A percentile compares a stretch with the other conserved stretches of the same genome.
Evolutionary conservation across 116 monocot genomes (phyloP).

Genomic region (Phalaenopsis hybrid): DNA sequence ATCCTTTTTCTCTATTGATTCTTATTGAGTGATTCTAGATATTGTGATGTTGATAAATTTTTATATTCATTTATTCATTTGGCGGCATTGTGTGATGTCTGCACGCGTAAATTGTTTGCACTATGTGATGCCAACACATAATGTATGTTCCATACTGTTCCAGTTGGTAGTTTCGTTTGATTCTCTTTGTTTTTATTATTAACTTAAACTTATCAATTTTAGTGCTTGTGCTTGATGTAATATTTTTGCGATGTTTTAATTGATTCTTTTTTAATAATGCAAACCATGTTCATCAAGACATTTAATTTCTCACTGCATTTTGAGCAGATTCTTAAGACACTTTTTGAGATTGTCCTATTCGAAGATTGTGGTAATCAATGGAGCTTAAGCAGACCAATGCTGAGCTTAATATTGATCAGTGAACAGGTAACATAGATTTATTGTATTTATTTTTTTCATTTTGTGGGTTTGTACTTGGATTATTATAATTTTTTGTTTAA

Average conservation of each 20-base stretch:
- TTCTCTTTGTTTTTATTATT: background rate
- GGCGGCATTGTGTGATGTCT: no score
- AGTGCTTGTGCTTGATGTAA: background rate
- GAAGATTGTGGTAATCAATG: conserved; percentile 94
- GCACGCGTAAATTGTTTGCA: no score
- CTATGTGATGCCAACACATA: no score
- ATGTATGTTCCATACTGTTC: no score
- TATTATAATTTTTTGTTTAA: background rate
- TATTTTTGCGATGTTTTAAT: background rate
- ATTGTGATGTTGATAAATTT: no score
- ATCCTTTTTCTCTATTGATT: no score
- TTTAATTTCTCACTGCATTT: background rate
- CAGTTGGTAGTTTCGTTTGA: background rate
- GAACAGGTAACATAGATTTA: conserved; percentile 57
- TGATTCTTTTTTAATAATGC: background rate
- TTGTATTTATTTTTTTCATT: background rate
- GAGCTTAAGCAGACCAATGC: conserved; percentile 96
- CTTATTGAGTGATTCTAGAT: no score
- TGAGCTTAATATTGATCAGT: conserved; percentile 83
- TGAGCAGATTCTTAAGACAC: conserved; percentile 68
- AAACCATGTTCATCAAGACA: background rate
- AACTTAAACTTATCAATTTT: background rate
- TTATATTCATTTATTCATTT: no score
- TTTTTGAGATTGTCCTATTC: conserved; percentile 93
- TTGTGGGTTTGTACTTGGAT: background rate